Conservation (phyloP, 225 moss, liverwort and hornwort species). For the Neckera pumila region DNA sequence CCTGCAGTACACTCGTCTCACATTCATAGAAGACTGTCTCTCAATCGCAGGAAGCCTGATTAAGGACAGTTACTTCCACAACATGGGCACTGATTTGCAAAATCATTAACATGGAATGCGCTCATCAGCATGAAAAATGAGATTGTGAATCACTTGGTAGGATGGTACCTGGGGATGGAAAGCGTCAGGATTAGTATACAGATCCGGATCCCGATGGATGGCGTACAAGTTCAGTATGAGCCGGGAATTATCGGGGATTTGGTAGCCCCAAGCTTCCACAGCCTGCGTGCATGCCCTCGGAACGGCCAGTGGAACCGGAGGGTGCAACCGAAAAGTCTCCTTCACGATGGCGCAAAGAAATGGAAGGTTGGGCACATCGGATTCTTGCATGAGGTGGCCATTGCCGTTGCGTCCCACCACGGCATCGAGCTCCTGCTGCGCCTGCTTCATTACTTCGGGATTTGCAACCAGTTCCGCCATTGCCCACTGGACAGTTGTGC, state of each 20-base stretch:
- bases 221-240: background rate
- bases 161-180: background rate
- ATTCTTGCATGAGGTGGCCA: too few relatives aligned
- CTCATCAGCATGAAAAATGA: background rate
- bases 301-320: background rate
- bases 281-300: background rate
- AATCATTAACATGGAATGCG: background rate
- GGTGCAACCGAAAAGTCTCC: too few relatives aligned
- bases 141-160: background rate
- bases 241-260: background rate
- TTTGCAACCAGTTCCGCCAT: too few relatives aligned
- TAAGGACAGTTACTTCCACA: background rate
- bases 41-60: background rate
- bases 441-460: too few relatives aligned
- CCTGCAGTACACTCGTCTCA: too few relatives aligned
- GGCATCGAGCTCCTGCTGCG: too few relatives aligned
- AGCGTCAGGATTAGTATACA: background rate
- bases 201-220: background rate
- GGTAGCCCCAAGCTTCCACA: background rate
- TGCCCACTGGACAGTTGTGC: too few relatives aligned
- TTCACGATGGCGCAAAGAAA: too few relatives aligned
- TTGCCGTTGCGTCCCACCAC: too few relatives aligned
- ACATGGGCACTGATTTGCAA: background rate
- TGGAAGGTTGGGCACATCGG: too few relatives aligned
- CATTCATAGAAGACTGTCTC: too few relatives aligned